A percentile compares a stretch with the other conserved stretches of the same genome.
Conservation (phyloP, 176 grass and related monocot genomes). For the Pontederia crassipes region DNA sequence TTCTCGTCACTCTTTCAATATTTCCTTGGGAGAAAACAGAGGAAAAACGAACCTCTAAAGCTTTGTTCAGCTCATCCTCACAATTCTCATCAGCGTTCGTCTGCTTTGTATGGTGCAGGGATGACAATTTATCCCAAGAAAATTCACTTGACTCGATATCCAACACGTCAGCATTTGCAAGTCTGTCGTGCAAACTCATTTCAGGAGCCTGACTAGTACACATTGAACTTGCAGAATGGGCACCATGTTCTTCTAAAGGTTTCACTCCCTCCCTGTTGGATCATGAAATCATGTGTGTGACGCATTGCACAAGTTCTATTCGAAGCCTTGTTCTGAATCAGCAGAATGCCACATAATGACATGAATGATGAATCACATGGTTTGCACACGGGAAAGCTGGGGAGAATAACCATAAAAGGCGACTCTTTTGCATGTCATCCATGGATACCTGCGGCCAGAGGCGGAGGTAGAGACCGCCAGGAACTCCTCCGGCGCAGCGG, state of each 20-base stretch:
- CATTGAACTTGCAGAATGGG: conserved; percentile 10
- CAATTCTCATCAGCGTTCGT: conserved; percentile 45
- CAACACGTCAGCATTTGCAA: conserved; percentile 64
- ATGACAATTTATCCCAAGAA: conserved; percentile 57
- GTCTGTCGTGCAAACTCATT: conserved; percentile 58
- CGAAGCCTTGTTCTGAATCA: neutral
- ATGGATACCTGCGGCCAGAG: neutral
- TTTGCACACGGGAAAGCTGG: neutral
- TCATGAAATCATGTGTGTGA: neutral
- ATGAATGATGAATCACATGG: neutral
- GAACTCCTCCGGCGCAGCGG: neutral
- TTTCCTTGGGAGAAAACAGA: no score
- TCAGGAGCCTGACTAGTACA: conserved; percentile 33
- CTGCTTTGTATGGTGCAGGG: conserved; percentile 82
- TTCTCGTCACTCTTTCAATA: neutral
- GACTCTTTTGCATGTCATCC: neutral
- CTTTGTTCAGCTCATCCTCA: conserved; percentile 76
- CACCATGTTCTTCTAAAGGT: conserved; percentile 23
- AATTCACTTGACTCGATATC: conserved; percentile 76
- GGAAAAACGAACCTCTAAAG: conserved; percentile 58
- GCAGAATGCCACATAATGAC: neutral
- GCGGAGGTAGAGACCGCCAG: neutral
- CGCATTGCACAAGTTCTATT: neutral
- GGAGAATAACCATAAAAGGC: neutral
- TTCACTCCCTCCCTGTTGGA: conserved; percentile 38